Evolutionary conservation across 257 asterid species (phyloP), one percentile per base, ranked within the genome.

Genomic region (Solanum pimpinellifolium): DNA sequence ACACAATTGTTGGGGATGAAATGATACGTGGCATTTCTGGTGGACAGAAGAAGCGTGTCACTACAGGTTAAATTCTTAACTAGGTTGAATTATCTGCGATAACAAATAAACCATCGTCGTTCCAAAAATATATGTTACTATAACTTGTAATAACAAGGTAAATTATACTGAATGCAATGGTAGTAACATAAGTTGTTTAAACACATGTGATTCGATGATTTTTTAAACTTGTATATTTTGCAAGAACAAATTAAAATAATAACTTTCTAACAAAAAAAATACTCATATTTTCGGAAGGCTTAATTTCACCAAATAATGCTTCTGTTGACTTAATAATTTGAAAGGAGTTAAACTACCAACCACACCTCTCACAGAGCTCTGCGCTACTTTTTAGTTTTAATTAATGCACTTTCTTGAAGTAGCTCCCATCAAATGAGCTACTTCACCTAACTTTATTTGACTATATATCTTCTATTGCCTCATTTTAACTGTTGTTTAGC

Each of bases 1-100:
- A 93, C 87, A 94, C 94, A 2, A 91, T 92, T 39, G 94, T 93
- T 39, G 98, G 98, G 7, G 93, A 94, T 90, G 94, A 92, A 66
- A 93, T 94, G 98, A 86, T 77, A 76, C 89, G 98, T 39, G 96
- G 98, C 65, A 94, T 94, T 44, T 94, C 98, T 11, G 98, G 98
- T 18, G 96, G 96, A 8, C 96, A 94, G 49, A 92, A 90, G 87
- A 92, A 92, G 89, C 93, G 96, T 9, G 94, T 94, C 60, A 94
- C 97, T 3, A 93, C 96, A 80, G 95, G 97, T 93, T 46, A 78
- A 20, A 62, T 11, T 47, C 44, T 78, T 15, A 16, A 42, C 7
- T 2, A 78, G 1, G 1, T 16, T 49, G 31, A 47, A 80, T 80
- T 27, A 46, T 52, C 59, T 39, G 7, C 21, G 3, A 41, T 41